Evolutionary conservation across 2,329 filamentous ascomycete species (phyloP).

Genomic region (Epichloe sp.): DNA sequence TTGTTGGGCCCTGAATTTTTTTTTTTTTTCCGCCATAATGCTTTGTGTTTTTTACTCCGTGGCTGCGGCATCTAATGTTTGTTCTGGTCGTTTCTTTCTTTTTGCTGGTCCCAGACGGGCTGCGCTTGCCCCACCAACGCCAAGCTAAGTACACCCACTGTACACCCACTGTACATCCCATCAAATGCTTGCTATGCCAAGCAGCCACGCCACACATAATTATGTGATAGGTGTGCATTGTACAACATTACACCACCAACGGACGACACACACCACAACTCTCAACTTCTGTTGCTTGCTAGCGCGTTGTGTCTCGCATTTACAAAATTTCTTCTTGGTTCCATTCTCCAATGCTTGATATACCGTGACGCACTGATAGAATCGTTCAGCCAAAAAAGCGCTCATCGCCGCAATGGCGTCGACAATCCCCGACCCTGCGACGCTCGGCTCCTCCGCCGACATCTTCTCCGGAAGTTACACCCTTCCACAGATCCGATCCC

Average conservation of each 20-base stretch:
- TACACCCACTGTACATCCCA: background rate
- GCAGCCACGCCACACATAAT: no score
- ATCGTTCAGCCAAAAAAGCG: conserved; percentile 1
- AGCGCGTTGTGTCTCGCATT: no score
- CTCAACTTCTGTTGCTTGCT: background rate
- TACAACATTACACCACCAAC: background rate
- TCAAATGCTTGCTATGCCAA: background rate
- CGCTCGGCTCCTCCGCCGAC: conserved; percentile 35
- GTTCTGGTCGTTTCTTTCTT: background rate
- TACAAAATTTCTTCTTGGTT: background rate
- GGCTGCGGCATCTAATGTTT: background rate
- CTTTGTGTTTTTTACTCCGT: background rate
- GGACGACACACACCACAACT: background rate
- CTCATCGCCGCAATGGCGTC: conserved; percentile 21
- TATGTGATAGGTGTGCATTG: background rate
- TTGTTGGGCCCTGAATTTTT: no score
- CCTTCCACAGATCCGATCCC: conserved; percentile 49
- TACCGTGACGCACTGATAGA: background rate
- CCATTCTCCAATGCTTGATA: background rate
- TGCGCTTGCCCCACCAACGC: background rate
- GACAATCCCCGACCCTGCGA: conserved; percentile 29
- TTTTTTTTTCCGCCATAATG: background rate
- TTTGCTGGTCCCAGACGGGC: background rate
- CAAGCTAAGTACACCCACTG: background rate
- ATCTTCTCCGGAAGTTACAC: conserved; percentile 44